Conservation (phyloP, 352 stramenopile species). For the Phytophthora pisi region DNA sequence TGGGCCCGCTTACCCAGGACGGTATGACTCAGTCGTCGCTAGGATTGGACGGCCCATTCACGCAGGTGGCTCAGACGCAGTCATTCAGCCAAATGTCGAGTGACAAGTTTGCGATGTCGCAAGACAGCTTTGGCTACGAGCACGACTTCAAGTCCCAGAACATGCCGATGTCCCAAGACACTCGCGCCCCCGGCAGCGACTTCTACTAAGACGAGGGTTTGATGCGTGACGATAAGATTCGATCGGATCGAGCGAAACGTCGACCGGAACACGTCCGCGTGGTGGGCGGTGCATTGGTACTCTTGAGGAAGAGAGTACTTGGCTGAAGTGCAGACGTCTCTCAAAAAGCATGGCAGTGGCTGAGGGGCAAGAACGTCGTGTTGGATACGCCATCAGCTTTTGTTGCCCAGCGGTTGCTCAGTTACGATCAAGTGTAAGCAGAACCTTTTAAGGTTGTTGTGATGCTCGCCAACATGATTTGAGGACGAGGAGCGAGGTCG, state of each 20-base stretch:
- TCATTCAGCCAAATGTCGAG: slow-evolving; percentile 85
- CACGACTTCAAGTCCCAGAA: slow-evolving; percentile 88
- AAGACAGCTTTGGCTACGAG: slow-evolving; percentile 81
- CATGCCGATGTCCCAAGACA: slow-evolving; percentile 83
- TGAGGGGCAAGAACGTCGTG: not conserved
- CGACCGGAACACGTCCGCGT: not conserved
- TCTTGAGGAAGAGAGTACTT: slow-evolving; percentile 5
- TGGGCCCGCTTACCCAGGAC: slow-evolving; percentile 80
- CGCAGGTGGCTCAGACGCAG: slow-evolving; percentile 78
- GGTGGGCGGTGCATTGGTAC: not conserved
- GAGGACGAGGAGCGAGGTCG: not conserved
- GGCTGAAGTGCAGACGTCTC: not conserved
- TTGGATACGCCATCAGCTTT: not conserved
- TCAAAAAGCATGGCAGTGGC: not conserved
- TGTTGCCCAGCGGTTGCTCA: not conserved
- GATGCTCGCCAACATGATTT: not conserved
- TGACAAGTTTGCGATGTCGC: slow-evolving; percentile 86
- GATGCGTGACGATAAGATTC: slow-evolving; percentile 7
- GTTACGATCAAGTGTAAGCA: not conserved
- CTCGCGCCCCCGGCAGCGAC: slow-evolving; percentile 48
- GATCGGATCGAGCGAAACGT: slow-evolving; percentile 1
- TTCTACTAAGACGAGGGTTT: slow-evolving; percentile 65
- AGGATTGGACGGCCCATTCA: slow-evolving; percentile 78
- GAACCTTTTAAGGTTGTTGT: slow-evolving; percentile 1
- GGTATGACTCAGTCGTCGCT: slow-evolving; percentile 68